These are phyloP conservation scores for Populus ilicifolia DNA, from an alignment of 345 rosid genomes.

Conservation along the genomic window DNA sequence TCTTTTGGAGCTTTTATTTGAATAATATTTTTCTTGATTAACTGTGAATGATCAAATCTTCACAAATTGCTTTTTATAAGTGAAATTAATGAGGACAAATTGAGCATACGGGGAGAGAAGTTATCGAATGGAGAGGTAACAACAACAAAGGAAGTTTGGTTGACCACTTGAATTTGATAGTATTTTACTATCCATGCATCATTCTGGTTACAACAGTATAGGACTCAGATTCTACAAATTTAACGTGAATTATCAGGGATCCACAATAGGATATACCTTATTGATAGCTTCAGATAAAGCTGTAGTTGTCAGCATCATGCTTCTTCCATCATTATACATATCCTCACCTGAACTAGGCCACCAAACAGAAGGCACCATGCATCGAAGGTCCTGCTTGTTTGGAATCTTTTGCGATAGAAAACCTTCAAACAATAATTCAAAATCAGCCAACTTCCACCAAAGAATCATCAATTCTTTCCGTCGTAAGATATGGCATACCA, in stretches of 20 bases:
- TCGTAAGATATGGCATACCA: constrained; percentile 78
- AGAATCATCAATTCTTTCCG: constrained; percentile 70
- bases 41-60: not conserved
- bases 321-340: constrained; percentile 52
- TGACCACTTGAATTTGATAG: not conserved
- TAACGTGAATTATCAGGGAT: not conserved
- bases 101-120: not conserved
- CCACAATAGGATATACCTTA: constrained; percentile 48
- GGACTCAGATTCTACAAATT: not conserved
- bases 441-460: constrained; percentile 82
- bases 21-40: not conserved
- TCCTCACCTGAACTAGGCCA: constrained; percentile 98
- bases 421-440: constrained; percentile 75
- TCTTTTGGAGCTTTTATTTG: not conserved
- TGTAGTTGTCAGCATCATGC: constrained; percentile 72
- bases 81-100: not conserved
- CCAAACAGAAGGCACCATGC: constrained; percentile 89
- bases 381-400: constrained; percentile 80
- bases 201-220: not conserved
- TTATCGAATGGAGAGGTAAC: not conserved
- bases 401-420: constrained; percentile 72
- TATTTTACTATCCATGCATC: not conserved
- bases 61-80: not conserved
- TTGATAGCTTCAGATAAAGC: constrained; percentile 72
- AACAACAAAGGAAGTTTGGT: not conserved